These are phyloP conservation scores for Huiozyma sinensis DNA, from an alignment of 805 yeast species.

Conservation along the genomic window DNA sequence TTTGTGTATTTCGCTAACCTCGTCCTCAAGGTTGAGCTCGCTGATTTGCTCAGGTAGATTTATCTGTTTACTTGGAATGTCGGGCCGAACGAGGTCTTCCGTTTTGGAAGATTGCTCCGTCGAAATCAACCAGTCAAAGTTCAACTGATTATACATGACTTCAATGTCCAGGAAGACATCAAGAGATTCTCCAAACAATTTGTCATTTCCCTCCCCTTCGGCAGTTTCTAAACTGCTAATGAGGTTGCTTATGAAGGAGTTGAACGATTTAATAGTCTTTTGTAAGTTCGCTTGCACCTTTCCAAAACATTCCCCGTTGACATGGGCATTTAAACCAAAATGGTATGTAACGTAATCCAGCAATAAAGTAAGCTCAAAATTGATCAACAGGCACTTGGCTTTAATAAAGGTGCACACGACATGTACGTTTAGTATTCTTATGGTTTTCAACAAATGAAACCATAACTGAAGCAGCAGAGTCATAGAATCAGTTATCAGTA, in stretches of 20 bases:
- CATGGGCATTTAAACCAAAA: conserved; percentile 5
- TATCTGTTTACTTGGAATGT: neutral
- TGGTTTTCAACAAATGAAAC: conserved; percentile 12
- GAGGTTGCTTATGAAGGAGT: conserved; percentile 46
- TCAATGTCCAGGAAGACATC: conserved; percentile 61
- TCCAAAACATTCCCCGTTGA: too few relatives aligned
- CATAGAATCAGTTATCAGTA: conserved; percentile 38
- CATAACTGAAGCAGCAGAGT: conserved; percentile 24
- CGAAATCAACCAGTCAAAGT: conserved; percentile 28
- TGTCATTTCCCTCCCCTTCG: conserved; percentile 41
- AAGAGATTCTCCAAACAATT: conserved; percentile 54
- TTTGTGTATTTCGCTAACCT: too few relatives aligned
- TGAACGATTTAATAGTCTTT: conserved; percentile 40
- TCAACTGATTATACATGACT: conserved; percentile 55
- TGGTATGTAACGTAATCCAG: conserved; percentile 16
- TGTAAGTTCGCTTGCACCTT: conserved; percentile 28
- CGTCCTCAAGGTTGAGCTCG: too few relatives aligned
- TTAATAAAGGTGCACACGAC: conserved; percentile 52
- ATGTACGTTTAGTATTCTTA: conserved; percentile 28
- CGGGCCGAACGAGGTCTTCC: neutral
- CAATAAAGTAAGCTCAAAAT: conserved; percentile 44
- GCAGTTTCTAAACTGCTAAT: conserved; percentile 48
- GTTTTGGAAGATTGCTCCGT: conserved; percentile 2
- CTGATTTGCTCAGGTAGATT: too few relatives aligned
- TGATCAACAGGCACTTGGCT: conserved; percentile 54